These are phyloP conservation scores for Phytophthora meadii DNA, from an alignment of 352 stramenopile genomes.

Conservation along the genomic window DNA sequence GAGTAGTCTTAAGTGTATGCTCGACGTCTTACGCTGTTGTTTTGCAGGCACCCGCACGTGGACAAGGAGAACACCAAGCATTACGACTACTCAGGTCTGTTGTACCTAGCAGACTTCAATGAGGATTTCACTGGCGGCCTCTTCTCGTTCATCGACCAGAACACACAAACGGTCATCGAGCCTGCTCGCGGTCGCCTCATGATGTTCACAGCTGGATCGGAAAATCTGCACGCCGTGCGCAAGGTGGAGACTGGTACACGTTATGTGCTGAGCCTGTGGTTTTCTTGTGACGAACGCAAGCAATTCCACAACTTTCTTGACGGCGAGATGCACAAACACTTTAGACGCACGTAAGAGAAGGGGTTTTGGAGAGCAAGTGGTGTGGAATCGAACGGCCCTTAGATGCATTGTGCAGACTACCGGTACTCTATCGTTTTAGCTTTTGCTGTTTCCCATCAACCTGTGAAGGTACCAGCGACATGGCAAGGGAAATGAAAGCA, in stretches of 20 bases:
- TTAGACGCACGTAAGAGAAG: slow-evolving; percentile 55
- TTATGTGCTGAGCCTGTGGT: slow-evolving; percentile 94
- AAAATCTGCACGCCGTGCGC: slow-evolving; percentile 90
- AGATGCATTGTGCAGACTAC: not conserved
- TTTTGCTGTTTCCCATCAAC: slow-evolving; percentile 13
- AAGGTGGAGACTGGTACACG: slow-evolving; percentile 77
- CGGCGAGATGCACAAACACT: slow-evolving; percentile 81
- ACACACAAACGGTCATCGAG: slow-evolving; percentile 73
- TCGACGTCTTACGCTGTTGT: slow-evolving; percentile 8
- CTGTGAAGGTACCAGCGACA: slow-evolving; percentile 38
- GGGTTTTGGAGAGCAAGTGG: not conserved
- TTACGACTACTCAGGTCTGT: slow-evolving; percentile 93
- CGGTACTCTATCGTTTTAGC: not conserved
- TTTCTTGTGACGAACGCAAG: slow-evolving; percentile 89
- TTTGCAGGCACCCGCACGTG: slow-evolving; percentile 83
- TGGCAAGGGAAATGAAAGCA: slow-evolving; percentile 55
- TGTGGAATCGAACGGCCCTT: slow-evolving; percentile 12
- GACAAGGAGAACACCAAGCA: slow-evolving; percentile 95
- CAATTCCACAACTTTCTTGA: slow-evolving; percentile 93
- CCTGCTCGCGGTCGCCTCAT: slow-evolving; percentile 81
- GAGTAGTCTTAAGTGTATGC: not conserved
- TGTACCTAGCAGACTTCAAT: slow-evolving; percentile 87
- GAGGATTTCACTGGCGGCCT: slow-evolving; percentile 90
- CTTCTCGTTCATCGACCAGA: slow-evolving; percentile 91
- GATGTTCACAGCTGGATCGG: slow-evolving; percentile 91